A percentile compares a stretch with the other conserved stretches of the same genome.
Evolutionary conservation across 225 moss, liverwort and hornwort genomes (phyloP).

Genomic region (Polytrichum commune): DNA sequence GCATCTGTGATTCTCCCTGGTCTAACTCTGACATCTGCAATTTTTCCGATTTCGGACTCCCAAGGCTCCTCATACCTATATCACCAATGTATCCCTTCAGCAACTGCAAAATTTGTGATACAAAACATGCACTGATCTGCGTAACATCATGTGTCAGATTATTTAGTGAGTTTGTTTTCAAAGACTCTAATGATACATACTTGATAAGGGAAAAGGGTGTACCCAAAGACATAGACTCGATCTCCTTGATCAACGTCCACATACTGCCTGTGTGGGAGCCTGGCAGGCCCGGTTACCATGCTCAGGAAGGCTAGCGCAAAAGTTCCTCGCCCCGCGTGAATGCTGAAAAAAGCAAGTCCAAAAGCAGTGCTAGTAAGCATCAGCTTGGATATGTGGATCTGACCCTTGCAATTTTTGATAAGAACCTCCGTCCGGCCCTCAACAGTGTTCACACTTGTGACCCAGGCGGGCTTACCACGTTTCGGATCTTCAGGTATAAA

Average conservation of each 20-base stretch:
- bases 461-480: constrained; percentile 44
- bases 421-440: constrained; percentile 48
- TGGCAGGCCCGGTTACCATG: constrained; percentile 30
- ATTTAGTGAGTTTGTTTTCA: not conserved
- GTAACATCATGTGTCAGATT: not conserved
- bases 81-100: not conserved
- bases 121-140: too few relatives aligned
- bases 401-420: constrained; percentile 48
- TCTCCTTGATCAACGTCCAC: constrained; percentile 39
- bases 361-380: constrained; percentile 46
- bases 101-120: too few relatives aligned
- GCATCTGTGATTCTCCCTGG: constrained; percentile 36
- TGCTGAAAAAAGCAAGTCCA: constrained; percentile 50
- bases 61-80: constrained; percentile 57
- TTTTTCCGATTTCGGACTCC: constrained; percentile 36
- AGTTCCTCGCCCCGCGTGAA: constrained; percentile 32
- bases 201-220: not conserved
- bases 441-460: constrained; percentile 44
- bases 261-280: constrained; percentile 30
- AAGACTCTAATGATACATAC: too few relatives aligned
- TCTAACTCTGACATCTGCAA: constrained; percentile 48
- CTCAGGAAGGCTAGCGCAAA: constrained; percentile 53
- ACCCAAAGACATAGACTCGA: constrained; percentile 56
- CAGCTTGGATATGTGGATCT: constrained; percentile 40
- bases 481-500: constrained; percentile 32